Evolutionary conservation across 108 stramenopile species (phyloP).

Genomic region (Cyclostephanos tholiformis): DNA sequence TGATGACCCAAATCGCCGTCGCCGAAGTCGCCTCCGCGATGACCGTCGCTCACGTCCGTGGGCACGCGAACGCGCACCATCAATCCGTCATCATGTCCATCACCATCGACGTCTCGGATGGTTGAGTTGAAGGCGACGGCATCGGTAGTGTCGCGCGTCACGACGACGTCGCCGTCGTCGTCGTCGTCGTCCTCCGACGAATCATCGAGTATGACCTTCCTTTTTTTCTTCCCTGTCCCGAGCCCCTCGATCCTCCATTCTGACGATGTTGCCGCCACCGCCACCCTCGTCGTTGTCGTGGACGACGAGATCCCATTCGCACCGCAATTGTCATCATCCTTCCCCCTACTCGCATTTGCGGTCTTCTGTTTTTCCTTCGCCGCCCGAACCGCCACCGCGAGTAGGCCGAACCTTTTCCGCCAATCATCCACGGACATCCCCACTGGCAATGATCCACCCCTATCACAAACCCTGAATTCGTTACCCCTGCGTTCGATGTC

Average conservation of each 20-base stretch:
- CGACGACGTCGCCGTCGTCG: not conserved
- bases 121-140: not conserved
- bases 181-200: conserved; percentile 31
- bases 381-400: not conserved
- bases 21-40: not conserved
- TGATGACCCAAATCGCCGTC: not conserved
- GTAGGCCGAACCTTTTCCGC: conserved; percentile 40
- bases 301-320: too few species aligned
- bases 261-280: conserved; percentile 3
- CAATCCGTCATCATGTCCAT: conserved; percentile 18
- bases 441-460: conserved; percentile 58
- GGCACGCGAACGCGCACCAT: conserved; percentile 17
- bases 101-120: not conserved
- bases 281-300: too few species aligned
- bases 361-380: not conserved
- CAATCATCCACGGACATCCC: conserved; percentile 50
- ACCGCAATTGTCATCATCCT: not conserved
- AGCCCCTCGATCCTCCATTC: not conserved
- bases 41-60: not conserved
- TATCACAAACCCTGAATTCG: conserved; percentile 54
- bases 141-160: not conserved
- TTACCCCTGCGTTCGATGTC: conserved; percentile 57
- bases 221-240: conserved; percentile 9
- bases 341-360: not conserved
- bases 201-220: conserved; percentile 23